Base-by-base conservation (phyloP, 345 rosid species). In the Eucalyptus polybractea region DNA sequence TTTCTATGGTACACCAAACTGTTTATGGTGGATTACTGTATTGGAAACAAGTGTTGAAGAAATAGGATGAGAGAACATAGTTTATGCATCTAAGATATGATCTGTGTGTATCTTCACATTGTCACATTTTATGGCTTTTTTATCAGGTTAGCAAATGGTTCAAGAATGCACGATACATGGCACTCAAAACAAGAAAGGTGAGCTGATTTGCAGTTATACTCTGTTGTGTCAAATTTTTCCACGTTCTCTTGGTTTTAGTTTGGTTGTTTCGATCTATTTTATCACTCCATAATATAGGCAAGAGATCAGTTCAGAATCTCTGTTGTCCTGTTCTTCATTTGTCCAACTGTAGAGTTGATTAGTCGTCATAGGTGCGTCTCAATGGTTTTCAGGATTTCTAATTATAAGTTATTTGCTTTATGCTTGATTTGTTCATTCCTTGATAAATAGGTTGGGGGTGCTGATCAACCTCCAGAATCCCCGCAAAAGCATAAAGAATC, bases 141-240 rank as follows among this genome's bases (percentile, higher is more conserved):
- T 91, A 93, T 89, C 98, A 98, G 99, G 98, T 98, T 80, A 95
- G 94, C 94, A 97, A 97, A 93, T 98, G 99, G 99, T 98, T 98
- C 93, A 97, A 96, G 95, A 98, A 98, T 92, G 93, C 99, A 22
- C 94, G 99, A 44, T 98, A 97, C 90, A 86, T 94, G 91, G 98
- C 99, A 50, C 93, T 96, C 62, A 95, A 94, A 92, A 93, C 92
- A 86, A 94, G 99, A 91, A 98, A 96, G 99, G 99, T 98, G 81
- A 91, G 91, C 29, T 87, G 37, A 37, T 65, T 31, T 80, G 29
- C 88, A 47, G 17, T 72, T 25, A 81, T 53, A n/a, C 49, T 45
- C 88, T 13, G 31, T 49, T 50, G 80, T 45, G 56, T 15, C 45
- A 33, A 50, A 50, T 80, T 40, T 58, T 86, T 29, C 86, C 69